Evolutionary conservation across 1,139 yeast genomes (phyloP), one percentile per base, ranked within the genome.

Genomic region (Suhomyces choctaworum): DNA sequence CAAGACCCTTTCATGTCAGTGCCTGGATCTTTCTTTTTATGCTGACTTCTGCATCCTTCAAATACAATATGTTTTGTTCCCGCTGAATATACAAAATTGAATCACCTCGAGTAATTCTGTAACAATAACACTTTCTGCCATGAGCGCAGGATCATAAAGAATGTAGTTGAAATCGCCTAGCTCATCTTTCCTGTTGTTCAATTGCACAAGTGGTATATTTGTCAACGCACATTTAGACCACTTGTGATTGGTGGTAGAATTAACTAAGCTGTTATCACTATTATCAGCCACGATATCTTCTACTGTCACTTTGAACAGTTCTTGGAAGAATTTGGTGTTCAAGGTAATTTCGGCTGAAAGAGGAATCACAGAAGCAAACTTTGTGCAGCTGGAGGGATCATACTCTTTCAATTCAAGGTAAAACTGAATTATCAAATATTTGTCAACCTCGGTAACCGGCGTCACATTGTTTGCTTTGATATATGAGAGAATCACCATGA

Each of bases 201-300:
- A 45, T 26, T 63, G 69, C 30, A 70, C 40, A 19, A 70, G 46
- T 2, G 76, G 76, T 7, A 69, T 39, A 21, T 56, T 47, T 0
- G 73, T 66, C 33, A 67, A 45, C 14, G 54, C 53, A 40, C 76
- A 70, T 27, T 60, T 53, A 0, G 63, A 48, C 75, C 75, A 70
- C 16, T 51, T 50, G 40, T 70, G 75, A 7, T 54, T 48, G 1
- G 66, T 50, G 2, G 55, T 48, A 0, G 75, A 69, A 11, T 38
- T 46, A 1, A 53, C 49, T 15, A 55, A 42, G 3, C 7, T 16
- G n/a, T n/a, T n/a, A 5, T 44, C 32, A 7, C 48, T 48, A 16
- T 42, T 50, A 8, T 45, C 44, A 2, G 52, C 42, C 23, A 41
- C 24, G 5, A 40, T 42, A 24, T 45, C 51, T 17, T 39, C 34